Evolutionary conservation across 768 basidiomycete species (phyloP), one percentile per base, ranked within the genome.

Genomic region (Hirschioporus abietinus): DNA sequence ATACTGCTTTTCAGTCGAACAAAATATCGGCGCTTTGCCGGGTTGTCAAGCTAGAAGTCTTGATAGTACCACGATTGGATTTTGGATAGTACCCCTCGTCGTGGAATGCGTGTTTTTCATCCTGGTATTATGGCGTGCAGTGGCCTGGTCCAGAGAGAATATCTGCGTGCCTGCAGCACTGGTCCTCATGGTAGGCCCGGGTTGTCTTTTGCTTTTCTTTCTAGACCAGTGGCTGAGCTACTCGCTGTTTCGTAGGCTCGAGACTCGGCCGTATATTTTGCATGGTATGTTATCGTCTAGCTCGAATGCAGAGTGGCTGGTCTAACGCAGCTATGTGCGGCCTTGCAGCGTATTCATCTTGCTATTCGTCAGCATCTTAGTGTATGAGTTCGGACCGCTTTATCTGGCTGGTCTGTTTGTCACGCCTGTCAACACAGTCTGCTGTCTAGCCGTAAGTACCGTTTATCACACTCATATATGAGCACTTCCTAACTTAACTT

Each of bases 51-150:
- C 67, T 26, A 36, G 36, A 9, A 63, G 67, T 35, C 67, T 68
- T 9, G 67, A 67, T 7, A 9, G 27, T 20, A 63, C 67, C 25
- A 68, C 67, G 20, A 67, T 66, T 12, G 67, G 67, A 25, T 67
- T 61, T 25, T 68, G 67, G 67, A 68, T 68, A 35, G 61, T 67
- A 7, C 67, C 67, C n/a, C 67, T 68, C 59, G 35, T 68, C 36
- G 64, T 66, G 24, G 66, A 66, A 26, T 66, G 66, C 64, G 35
- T 25, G 66, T 58, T 67, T 15, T 68, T 68, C 36, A 25, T 58
- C 35, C 36, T 68, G 26, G 60, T 63, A 7, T 63, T 68, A n/a
- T 61, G 26, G 26, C 27, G 66, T 23, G 42, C 36, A 18, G 60
- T 68, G 35, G 26, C 27, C 8, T 68, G 67, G 67, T 61, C 26